A percentile compares a stretch with the other conserved stretches of the same genome.
Conservation (phyloP, 352 stramenopile genomes). For the Pythium aquatile region DNA sequence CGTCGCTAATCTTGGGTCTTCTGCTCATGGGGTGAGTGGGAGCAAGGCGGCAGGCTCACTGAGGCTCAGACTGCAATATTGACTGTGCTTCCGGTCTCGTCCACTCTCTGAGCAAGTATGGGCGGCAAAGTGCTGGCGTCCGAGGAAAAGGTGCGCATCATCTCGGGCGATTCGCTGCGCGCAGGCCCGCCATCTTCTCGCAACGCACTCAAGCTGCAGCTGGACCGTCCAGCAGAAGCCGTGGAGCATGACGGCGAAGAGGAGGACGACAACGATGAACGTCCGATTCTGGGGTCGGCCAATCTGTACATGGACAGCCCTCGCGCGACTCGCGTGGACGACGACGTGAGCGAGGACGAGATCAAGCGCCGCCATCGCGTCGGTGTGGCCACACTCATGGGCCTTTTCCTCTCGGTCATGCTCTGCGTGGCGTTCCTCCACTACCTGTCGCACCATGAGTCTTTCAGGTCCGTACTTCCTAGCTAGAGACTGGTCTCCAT, state of each 20-base stretch:
- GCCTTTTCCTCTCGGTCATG: slow-evolving; percentile 56
- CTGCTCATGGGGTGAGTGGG: no score
- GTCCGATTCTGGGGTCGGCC: slow-evolving; percentile 34
- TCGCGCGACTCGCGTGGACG: slow-evolving; percentile 40
- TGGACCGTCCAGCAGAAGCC: slow-evolving; percentile 22
- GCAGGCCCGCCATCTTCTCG: neutral
- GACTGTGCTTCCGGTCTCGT: neutral
- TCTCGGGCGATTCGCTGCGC: slow-evolving; percentile 43
- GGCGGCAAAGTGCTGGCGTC: slow-evolving; percentile 19
- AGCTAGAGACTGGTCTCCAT: neutral
- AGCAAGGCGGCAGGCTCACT: no score
- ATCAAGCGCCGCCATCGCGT: slow-evolving; percentile 51
- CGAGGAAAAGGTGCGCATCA: slow-evolving; percentile 56
- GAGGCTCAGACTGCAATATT: slow-evolving; percentile 9
- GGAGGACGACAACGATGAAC: slow-evolving; percentile 40
- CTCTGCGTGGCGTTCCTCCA: slow-evolving; percentile 67
- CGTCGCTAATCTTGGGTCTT: neutral
- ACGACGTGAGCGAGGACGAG: slow-evolving; percentile 50
- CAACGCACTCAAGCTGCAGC: slow-evolving; percentile 30
- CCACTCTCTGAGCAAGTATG: slow-evolving; percentile 4
- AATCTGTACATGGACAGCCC: slow-evolving; percentile 79
- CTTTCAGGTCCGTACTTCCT: slow-evolving; percentile 48
- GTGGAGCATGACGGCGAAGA: slow-evolving; percentile 37
- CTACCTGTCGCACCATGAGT: slow-evolving; percentile 63
- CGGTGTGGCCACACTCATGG: slow-evolving; percentile 51